Evolutionary conservation across 2,329 filamentous ascomycete genomes (phyloP).

Genomic region (Diaporthe eres): DNA sequence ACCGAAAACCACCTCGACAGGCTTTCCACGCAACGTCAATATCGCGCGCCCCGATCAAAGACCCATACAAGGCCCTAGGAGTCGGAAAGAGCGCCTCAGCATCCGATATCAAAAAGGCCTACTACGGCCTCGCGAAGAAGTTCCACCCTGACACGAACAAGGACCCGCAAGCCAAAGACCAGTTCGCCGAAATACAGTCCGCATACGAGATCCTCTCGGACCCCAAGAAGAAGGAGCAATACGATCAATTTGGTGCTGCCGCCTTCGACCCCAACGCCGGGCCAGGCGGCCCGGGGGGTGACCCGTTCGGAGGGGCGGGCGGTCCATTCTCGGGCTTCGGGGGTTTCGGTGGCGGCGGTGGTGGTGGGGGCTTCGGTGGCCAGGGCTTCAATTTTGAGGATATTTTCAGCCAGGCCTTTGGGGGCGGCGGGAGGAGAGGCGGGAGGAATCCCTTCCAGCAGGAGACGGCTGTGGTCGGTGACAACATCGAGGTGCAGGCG

Average conservation of each 20-base stretch:
- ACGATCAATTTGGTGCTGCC: conserved; percentile 89
- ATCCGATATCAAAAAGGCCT: conserved; percentile 96
- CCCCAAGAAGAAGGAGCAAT: conserved; percentile 92
- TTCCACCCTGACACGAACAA: conserved; percentile 99
- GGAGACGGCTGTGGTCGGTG: conserved; percentile 85
- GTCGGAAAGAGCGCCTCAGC: conserved; percentile 86
- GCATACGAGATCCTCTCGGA: conserved; percentile 96
- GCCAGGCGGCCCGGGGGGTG: conserved; percentile 72
- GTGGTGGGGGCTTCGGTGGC: conserved; percentile 36
- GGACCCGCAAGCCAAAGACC: conserved; percentile 92
- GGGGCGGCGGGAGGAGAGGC: conserved; percentile 64
- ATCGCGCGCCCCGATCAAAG: conserved; percentile 68
- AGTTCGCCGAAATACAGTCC: conserved; percentile 91
- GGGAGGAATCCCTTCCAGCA: conserved; percentile 79
- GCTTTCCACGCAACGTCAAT: conserved; percentile 73
- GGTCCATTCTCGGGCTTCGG: conserved; percentile 71
- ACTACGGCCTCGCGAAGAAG: conserved; percentile 97
- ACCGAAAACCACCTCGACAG: conserved; percentile 48
- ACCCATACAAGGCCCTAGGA: conserved; percentile 91
- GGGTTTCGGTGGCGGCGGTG: conserved; percentile 77
- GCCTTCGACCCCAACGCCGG: conserved; percentile 85
- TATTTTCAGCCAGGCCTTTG: conserved; percentile 88
- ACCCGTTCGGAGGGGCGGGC: conserved; percentile 75
- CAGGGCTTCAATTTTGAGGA: conserved; percentile 77
- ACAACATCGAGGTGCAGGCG: conserved; percentile 95